These are phyloP conservation scores for Aureobasidium leucospermi DNA, from an alignment of 2,329 filamentous ascomycete species.

Conservation along the genomic window DNA sequence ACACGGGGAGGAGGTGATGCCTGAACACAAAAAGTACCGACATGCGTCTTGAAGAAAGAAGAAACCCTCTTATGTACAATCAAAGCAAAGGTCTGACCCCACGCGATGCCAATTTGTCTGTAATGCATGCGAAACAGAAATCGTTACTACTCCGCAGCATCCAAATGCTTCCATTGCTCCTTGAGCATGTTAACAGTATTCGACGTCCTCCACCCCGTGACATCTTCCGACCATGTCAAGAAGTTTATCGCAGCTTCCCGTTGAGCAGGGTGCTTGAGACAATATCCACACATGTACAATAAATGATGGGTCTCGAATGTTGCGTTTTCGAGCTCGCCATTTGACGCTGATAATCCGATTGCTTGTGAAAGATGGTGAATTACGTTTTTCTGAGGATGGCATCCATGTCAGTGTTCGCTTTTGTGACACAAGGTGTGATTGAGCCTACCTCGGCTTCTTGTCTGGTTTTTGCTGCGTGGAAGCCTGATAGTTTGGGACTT, in stretches of 20 bases:
- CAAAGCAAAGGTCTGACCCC: too few species aligned
- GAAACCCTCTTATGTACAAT: too few species aligned
- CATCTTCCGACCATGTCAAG: constrained; percentile 16
- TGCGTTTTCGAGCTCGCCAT: constrained; percentile 20
- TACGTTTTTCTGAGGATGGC: constrained; percentile 15
- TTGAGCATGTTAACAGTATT: constrained; percentile 17
- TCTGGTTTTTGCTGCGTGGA: constrained; percentile 17
- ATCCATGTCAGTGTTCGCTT: background rate
- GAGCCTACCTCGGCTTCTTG: background rate
- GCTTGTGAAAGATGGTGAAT: constrained; percentile 17
- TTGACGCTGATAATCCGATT: constrained; percentile 20
- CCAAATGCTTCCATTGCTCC: constrained; percentile 20
- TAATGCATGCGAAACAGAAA: too few species aligned
- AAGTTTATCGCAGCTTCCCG: constrained; percentile 17
- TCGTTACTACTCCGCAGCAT: constrained; percentile 7
- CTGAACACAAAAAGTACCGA: too few species aligned
- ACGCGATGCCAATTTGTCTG: too few species aligned
- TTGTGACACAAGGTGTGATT: background rate
- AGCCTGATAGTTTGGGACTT: constrained; percentile 15
- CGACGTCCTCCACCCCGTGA: constrained; percentile 19
- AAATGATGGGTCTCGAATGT: constrained; percentile 21
- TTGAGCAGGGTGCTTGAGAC: constrained; percentile 18
- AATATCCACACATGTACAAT: constrained; percentile 19
- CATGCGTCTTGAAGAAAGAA: too few species aligned
- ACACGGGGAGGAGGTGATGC: too few species aligned